These are phyloP conservation scores for Cantharellus cinnabarinus DNA, from an alignment of 768 basidiomycete genomes.

Conservation along the genomic window DNA sequence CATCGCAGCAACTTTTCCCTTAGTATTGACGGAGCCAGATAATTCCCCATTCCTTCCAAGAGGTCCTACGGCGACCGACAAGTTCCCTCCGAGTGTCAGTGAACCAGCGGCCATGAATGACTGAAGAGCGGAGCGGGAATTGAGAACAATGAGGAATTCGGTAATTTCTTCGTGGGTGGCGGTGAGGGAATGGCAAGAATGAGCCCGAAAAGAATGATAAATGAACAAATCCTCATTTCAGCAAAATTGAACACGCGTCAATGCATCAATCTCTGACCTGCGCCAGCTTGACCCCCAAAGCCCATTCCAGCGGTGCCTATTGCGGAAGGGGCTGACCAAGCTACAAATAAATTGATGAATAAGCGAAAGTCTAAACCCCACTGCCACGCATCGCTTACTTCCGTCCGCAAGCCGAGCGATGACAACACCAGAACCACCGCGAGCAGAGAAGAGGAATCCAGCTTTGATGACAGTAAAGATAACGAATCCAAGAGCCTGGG, in stretches of 20 bases:
- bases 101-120: slow-evolving; percentile 93
- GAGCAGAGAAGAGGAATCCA: slow-evolving; percentile 20
- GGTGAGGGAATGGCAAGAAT: neutral
- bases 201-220: neutral
- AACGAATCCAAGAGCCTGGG: slow-evolving; percentile 58
- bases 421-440: slow-evolving; percentile 69
- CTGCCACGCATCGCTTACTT: slow-evolving; percentile 27
- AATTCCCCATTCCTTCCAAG: slow-evolving; percentile 34
- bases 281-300: slow-evolving; percentile 41
- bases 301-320: slow-evolving; percentile 87
- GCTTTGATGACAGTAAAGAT: slow-evolving; percentile 71
- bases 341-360: slow-evolving; percentile 18
- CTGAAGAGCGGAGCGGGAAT: slow-evolving; percentile 45
- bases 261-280: slow-evolving; percentile 2
- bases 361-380: neutral
- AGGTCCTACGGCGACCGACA: slow-evolving; percentile 35
- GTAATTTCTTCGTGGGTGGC: slow-evolving; percentile 46
- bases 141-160: slow-evolving; percentile 78
- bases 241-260: too few species aligned
- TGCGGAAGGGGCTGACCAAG: slow-evolving; percentile 87
- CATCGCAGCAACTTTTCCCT: slow-evolving; percentile 85
- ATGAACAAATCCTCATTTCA: too few species aligned
- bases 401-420: slow-evolving; percentile 70
- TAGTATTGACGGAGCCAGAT: slow-evolving; percentile 56
- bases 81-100: slow-evolving; percentile 73